Base-by-base conservation (phyloP, 495 filamentous ascomycete species). In the Xylaria cubensis region DNA sequence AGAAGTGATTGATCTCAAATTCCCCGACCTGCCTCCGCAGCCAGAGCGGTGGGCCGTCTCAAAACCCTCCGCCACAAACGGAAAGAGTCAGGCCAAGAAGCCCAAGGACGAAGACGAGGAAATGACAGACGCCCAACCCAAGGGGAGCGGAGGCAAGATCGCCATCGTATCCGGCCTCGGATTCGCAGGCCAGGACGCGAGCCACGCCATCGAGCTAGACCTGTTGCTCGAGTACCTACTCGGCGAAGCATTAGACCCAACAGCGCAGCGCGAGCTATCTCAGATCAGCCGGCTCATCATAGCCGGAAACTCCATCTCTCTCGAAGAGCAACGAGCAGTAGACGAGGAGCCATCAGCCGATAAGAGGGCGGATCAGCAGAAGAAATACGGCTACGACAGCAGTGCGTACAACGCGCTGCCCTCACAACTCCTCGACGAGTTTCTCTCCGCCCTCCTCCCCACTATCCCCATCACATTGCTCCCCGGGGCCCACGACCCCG, bases 321-420 rank as follows among this genome's bases (percentile, higher is more conserved):
- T 77, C 17, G 82, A 85, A 13, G 80, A 79, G 17, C 78, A 81
- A 32, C 72, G 70, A 32, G 70, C 73, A 5, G 68, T 63, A 10
- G 78, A 80, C 68, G 82, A 82, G n/a, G 80, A 79, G 6, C 24
- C 67, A 29, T 50, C 65, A 0, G 53, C 67, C 0, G 78, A 81
- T 32, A 83, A 84, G 63, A 83, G 81, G 66, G 50, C 74, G 3
- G 72, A 72, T 2, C 36, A 64, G 8, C 75, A 75, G 34, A 97
- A 95, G 78, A 97, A 96, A 73, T 98, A 98, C 82, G 95, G 97
- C 64, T 98, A 98, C 83, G 96, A 98, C 80, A 89, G 92, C 66
- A 89, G 90, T 41, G 81, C 92, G 1, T 98, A 97, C 83, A 96
- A 98, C 79, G 85, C 95, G 13, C 81, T 90, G 0, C 97, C 96